These are phyloP conservation scores for Saccharomyces hybrid DNA, from an alignment of 1,139 yeast genomes.

Conservation along the genomic window DNA sequence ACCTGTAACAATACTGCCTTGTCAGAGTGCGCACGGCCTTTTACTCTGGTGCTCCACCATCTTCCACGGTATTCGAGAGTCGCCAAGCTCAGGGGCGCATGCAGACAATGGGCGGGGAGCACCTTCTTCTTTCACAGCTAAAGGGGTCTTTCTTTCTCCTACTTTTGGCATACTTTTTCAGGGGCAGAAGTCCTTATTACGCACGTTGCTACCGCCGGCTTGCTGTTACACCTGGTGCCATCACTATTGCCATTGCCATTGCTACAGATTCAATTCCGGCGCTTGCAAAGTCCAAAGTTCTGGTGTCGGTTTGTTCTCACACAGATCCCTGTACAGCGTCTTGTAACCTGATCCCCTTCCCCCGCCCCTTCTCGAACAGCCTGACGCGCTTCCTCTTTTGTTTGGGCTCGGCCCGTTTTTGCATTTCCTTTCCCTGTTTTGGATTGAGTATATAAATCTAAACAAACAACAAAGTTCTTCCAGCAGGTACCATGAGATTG, in stretches of 20 bases:
- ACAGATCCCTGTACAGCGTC: background rate
- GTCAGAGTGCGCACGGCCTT: background rate
- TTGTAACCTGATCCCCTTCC: background rate
- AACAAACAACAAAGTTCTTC: background rate
- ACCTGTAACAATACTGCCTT: background rate
- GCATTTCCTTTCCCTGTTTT: background rate
- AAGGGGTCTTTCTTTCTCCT: background rate
- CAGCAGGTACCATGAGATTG: background rate
- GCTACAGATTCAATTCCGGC: background rate
- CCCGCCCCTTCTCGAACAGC: background rate
- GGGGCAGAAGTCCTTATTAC: background rate
- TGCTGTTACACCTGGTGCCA: background rate
- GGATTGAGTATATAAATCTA: background rate
- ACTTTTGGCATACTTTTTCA: background rate
- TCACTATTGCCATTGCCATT: background rate
- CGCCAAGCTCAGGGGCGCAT: background rate
- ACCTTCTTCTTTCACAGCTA: background rate
- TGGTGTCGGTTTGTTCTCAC: background rate
- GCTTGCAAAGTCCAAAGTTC: background rate
- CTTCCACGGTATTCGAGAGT: background rate
- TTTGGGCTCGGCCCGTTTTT: constrained; percentile 1
- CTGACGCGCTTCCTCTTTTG: background rate
- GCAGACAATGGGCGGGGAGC: background rate
- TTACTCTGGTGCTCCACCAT: background rate
- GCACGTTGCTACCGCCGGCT: background rate